A percentile compares a stretch with the other conserved stretches of the same genome.
Conservation (phyloP, 2,329 filamentous ascomycete genomes). For the Diaporthe sp. region DNA sequence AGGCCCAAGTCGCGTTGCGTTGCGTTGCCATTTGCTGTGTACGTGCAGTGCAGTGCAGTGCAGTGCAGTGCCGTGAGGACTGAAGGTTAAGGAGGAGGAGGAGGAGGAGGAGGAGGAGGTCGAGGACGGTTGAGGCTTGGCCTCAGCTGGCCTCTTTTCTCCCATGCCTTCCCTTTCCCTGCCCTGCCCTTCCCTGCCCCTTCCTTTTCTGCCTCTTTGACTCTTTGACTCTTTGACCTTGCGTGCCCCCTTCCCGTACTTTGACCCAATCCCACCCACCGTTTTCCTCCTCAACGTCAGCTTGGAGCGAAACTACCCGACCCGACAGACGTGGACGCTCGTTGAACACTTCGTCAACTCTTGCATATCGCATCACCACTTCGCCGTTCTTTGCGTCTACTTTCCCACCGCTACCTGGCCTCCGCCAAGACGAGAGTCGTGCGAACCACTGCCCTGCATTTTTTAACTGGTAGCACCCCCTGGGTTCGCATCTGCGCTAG, state of each 20-base stretch:
- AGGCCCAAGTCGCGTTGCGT: slow-evolving; percentile 7
- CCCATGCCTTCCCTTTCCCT: slow-evolving; percentile 6
- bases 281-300: slow-evolving; percentile 13
- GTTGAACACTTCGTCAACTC: slow-evolving; percentile 3
- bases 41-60: slow-evolving; percentile 1
- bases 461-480: not conserved
- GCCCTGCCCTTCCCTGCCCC: slow-evolving; percentile 21
- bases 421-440: slow-evolving; percentile 2
- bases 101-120: not conserved
- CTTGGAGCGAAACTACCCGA: not conserved
- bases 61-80: not conserved
- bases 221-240: slow-evolving; percentile 20
- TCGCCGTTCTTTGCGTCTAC: slow-evolving; percentile 1
- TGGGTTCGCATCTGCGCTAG: slow-evolving; percentile 22
- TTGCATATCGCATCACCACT: not conserved
- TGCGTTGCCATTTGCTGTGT: not conserved
- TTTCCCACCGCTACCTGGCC: not conserved
- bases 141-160: slow-evolving; percentile 22
- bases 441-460: slow-evolving; percentile 11
- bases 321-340: slow-evolving; percentile 9
- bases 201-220: slow-evolving; percentile 21
- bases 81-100: too few species aligned
- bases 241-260: not conserved
- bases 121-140: slow-evolving; percentile 1
- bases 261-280: not conserved